phyloP scores from a whole-genome alignment of 2,329 filamentous ascomycete species.

The Alternaria consortialis region DNA sequence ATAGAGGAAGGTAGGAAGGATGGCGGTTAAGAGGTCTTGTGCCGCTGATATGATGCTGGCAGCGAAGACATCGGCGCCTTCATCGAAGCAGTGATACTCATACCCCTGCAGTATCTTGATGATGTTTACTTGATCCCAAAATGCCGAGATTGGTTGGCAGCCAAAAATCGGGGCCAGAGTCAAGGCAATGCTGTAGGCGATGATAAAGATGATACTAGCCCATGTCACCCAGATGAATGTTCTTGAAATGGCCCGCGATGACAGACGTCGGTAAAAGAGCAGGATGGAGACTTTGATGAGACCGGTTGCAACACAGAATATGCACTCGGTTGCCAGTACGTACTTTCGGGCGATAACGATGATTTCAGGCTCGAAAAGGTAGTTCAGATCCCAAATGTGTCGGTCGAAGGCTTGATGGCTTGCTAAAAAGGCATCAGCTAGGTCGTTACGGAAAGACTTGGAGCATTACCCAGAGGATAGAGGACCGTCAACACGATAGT shows the following conservation, averaged over 20 bases:
- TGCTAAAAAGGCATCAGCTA: constrained; percentile 26
- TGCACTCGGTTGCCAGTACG: constrained; percentile 36
- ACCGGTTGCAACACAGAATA: constrained; percentile 40
- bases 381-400: constrained; percentile 41
- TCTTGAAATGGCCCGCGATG: constrained; percentile 35
- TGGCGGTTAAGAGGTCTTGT: constrained; percentile 43
- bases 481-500: constrained; percentile 32
- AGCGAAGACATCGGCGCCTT: constrained; percentile 41
- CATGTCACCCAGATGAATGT: constrained; percentile 36
- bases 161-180: constrained; percentile 40
- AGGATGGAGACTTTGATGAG: constrained; percentile 48
- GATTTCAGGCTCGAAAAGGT: constrained; percentile 12
- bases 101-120: constrained; percentile 31
- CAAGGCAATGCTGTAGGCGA: constrained; percentile 37
- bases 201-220: constrained; percentile 41
- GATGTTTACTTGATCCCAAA: constrained; percentile 40
- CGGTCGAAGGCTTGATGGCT: constrained; percentile 30
- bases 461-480: constrained; percentile 28
- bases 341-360: constrained; percentile 36
- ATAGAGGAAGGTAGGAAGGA: constrained; percentile 44
- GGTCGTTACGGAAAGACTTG: neutral
- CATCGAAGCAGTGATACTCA: constrained; percentile 43
- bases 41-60: constrained; percentile 39
- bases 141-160: constrained; percentile 43
- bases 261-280: constrained; percentile 43